These are phyloP conservation scores for Fusarium domesticum DNA, from an alignment of 2,329 filamentous ascomycete genomes.

Conservation along the genomic window DNA sequence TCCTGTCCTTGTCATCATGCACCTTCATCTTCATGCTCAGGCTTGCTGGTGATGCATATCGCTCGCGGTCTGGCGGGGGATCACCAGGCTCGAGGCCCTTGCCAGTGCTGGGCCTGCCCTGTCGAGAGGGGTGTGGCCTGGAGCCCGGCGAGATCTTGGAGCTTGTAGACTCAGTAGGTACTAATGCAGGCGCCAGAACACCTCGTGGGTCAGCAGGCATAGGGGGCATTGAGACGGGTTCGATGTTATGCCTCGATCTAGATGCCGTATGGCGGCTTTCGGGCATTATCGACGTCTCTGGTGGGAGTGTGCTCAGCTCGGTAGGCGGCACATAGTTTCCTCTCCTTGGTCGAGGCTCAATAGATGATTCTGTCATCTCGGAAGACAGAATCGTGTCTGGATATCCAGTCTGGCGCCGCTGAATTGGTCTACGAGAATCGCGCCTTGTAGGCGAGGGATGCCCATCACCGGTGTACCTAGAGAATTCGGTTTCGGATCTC, in stretches of 20 bases:
- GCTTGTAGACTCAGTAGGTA: slow-evolving; percentile 29
- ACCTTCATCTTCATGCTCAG: slow-evolving; percentile 59
- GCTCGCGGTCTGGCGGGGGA: slow-evolving; percentile 39
- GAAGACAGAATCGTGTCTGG: slow-evolving; percentile 31
- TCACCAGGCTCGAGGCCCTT: slow-evolving; percentile 45
- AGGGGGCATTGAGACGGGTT: slow-evolving; percentile 48
- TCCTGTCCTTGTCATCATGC: slow-evolving; percentile 58
- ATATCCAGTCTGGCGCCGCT: slow-evolving; percentile 32
- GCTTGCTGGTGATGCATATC: slow-evolving; percentile 42
- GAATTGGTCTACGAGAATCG: slow-evolving; percentile 30
- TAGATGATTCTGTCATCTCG: slow-evolving; percentile 37
- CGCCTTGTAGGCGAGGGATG: slow-evolving; percentile 48
- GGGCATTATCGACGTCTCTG: slow-evolving; percentile 24
- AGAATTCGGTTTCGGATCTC: slow-evolving; percentile 59
- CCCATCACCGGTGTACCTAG: slow-evolving; percentile 68
- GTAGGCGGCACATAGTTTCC: slow-evolving; percentile 27
- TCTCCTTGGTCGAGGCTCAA: slow-evolving; percentile 31
- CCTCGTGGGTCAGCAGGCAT: slow-evolving; percentile 54
- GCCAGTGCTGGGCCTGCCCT: slow-evolving; percentile 43
- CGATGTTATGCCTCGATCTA: slow-evolving; percentile 40
- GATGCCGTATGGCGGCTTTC: slow-evolving; percentile 32
- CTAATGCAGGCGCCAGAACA: slow-evolving; percentile 25
- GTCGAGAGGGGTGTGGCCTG: slow-evolving; percentile 43
- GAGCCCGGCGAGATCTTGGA: slow-evolving; percentile 33
- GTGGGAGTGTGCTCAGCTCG: slow-evolving; percentile 19